Evolutionary conservation across 1,284 basidiomycete species (phyloP), one percentile per base, ranked within the genome.

Genomic region (Ceratobasidium sp.): DNA sequence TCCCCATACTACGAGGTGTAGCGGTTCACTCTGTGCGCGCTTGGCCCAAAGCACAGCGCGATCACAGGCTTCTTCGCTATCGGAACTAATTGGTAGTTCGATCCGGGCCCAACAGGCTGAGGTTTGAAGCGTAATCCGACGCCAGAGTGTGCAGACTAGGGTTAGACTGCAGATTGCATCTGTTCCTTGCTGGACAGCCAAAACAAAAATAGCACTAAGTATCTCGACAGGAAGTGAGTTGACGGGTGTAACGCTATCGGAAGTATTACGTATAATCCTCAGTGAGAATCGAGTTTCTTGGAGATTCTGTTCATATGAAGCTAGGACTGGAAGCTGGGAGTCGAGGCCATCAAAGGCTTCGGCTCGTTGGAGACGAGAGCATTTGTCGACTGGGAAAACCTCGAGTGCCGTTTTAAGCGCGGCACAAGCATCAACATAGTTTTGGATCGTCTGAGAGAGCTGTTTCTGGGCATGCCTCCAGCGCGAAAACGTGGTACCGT

Each of bases 191-290:
- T 17, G 33, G 38, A 28, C 28, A 17, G 26, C 26, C 28, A 61
- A 17, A 33, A 28, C 15, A 13, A 61, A 38, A 28, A 61, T 33
- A 23, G 28, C 17, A 38, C 15, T 12, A 2, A 65, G 38, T 20
- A 48, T 48, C 20, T 66, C 64, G 17, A 44, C 4, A 66, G 64
- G 64, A 48, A 66, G 40, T 3, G n/a, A 33, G 44, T 66, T 66
- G 64, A 66, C 48, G 1, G 64, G 64, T 48, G 42, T 7, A 3
- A 66, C 42, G 12, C 3, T 13, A 2, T 23, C 1, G 13, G 64
- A 66, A 3, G 3, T 23, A n/a, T 66, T 66, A 13, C 64, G 59
- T 6, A 26, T 12, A 1, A 15, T 3, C 2, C 48, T 23, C 42
- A 66, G 40, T 3, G 64, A 48, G 17, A 4, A 26, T 26, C 64